Percentiles rank a stretch among this genome's conserved stretches.
These are phyloP conservation scores for Phytophthora colocasiae DNA, from an alignment of 352 stramenopile species.

Conservation along the genomic window DNA sequence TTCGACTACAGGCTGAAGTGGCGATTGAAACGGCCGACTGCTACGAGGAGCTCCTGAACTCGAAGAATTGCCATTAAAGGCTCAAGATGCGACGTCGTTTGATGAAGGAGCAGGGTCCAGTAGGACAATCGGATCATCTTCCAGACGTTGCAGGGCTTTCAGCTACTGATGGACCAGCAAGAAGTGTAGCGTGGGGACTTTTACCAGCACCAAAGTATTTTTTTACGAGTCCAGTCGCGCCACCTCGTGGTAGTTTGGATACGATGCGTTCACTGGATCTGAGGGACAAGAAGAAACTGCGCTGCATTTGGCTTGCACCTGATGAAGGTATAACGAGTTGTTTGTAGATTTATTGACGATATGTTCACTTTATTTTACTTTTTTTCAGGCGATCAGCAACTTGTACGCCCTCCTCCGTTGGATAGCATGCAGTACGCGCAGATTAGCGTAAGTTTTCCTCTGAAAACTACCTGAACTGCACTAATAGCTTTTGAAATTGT, in stretches of 20 bases:
- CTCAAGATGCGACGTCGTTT: conserved; percentile 33
- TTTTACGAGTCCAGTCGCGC: conserved; percentile 29
- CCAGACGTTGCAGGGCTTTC: conserved; percentile 29
- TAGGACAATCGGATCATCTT: conserved; percentile 18
- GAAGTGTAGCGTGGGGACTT: conserved; percentile 19
- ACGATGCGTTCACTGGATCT: conserved; percentile 50
- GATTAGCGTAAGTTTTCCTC: conserved; percentile 44
- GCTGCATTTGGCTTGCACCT: conserved; percentile 69
- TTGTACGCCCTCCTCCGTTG: conserved; percentile 59
- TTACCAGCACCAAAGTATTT: conserved; percentile 27
- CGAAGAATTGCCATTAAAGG: conserved; percentile 1
- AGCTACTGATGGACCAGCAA: conserved; percentile 7
- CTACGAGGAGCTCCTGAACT: conserved; percentile 5
- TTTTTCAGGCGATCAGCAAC: conserved; percentile 57
- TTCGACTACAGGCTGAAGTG: conserved; percentile 6
- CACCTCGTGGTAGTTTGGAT: conserved; percentile 12
- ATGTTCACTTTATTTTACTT: background rate
- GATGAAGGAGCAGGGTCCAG: conserved; percentile 24
- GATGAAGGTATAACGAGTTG: conserved; percentile 61
- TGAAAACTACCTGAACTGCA: background rate
- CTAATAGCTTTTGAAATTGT: background rate
- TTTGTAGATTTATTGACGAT: background rate
- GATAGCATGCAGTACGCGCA: conserved; percentile 73
- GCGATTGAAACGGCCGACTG: conserved; percentile 24
- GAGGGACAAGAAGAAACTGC: conserved; percentile 73